Conservation (phyloP, 768 basidiomycete genomes). For the Amanita molliuscula region DNA sequence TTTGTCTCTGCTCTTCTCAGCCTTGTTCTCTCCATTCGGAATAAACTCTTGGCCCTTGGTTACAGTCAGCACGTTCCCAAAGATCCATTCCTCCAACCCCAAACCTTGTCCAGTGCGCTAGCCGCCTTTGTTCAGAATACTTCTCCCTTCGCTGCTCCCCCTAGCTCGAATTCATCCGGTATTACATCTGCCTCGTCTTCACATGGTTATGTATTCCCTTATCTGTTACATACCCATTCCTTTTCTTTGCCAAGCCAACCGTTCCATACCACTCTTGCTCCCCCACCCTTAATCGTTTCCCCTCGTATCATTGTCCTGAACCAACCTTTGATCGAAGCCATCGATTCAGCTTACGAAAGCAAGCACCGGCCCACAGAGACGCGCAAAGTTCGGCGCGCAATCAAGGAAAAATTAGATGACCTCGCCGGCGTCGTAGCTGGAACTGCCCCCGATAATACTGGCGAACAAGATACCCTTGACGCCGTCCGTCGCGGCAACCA, state of each 20-base stretch:
- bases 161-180: slow-evolving; percentile 12
- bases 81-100: slow-evolving; percentile 72
- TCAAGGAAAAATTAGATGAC: slow-evolving; percentile 52
- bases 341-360: slow-evolving; percentile 38
- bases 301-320: slow-evolving; percentile 22
- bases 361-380: slow-evolving; percentile 36
- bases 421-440: slow-evolving; percentile 23
- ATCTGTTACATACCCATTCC: slow-evolving; percentile 2
- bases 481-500: slow-evolving; percentile 1
- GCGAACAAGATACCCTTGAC: slow-evolving; percentile 9
- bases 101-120: slow-evolving; percentile 43
- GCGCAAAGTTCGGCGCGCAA: slow-evolving; percentile 51
- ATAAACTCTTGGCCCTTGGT: slow-evolving; percentile 55
- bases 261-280: slow-evolving; percentile 6
- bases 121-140: slow-evolving; percentile 20
- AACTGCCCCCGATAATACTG: slow-evolving; percentile 19
- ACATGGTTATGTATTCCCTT: slow-evolving; percentile 5
- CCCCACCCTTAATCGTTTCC: slow-evolving; percentile 2
- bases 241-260: slow-evolving; percentile 8
- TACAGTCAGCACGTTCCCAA: slow-evolving; percentile 41
- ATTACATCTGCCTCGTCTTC: slow-evolving; percentile 2
- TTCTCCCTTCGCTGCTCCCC: slow-evolving; percentile 12
- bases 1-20: slow-evolving; percentile 64
- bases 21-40: slow-evolving; percentile 55
- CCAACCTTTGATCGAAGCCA: slow-evolving; percentile 33